phyloP scores from a whole-genome alignment of 768 basidiomycete species.

The Tulasnella sp. region DNA sequence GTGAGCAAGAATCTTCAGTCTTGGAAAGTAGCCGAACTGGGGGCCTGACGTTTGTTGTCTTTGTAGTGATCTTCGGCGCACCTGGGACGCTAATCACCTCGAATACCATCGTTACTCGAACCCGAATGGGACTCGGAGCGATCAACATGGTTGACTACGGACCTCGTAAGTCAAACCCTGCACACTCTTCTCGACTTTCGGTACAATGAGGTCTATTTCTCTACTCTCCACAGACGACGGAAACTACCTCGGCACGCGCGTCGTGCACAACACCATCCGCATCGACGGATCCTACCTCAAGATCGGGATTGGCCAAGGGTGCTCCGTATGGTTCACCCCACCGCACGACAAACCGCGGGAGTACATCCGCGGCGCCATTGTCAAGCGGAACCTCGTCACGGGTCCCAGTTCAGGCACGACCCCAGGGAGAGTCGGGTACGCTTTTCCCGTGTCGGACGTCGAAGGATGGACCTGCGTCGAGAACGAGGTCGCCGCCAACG shows the following conservation, averaged over 20 bases:
- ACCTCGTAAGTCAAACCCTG: constrained; percentile 14
- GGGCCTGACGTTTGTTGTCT: neutral
- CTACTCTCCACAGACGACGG: neutral
- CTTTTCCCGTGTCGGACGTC: constrained; percentile 20
- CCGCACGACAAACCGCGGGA: constrained; percentile 7
- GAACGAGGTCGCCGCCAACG: constrained; percentile 17
- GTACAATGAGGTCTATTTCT: no score
- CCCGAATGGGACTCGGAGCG: constrained; percentile 18
- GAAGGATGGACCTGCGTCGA: constrained; percentile 18
- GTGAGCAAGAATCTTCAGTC: neutral
- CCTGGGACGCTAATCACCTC: constrained; percentile 19
- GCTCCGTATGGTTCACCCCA: constrained; percentile 17
- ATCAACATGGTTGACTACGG: constrained; percentile 22
- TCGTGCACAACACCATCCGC: constrained; percentile 19
- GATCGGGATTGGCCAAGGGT: constrained; percentile 20
- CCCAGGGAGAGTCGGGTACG: constrained; percentile 18
- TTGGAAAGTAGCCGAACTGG: neutral
- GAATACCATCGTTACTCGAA: constrained; percentile 18
- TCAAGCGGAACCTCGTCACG: constrained; percentile 18
- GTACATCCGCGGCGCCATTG: constrained; percentile 17
- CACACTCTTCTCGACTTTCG: no score
- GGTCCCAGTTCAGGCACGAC: constrained; percentile 3
- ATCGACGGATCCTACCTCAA: constrained; percentile 18
- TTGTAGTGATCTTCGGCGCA: constrained; percentile 18
- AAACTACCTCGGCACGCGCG: constrained; percentile 16